Evolutionary conservation across 148 eudicot species (phyloP), one percentile per base, ranked within the genome.

Genomic region (Camellia sinensis): DNA sequence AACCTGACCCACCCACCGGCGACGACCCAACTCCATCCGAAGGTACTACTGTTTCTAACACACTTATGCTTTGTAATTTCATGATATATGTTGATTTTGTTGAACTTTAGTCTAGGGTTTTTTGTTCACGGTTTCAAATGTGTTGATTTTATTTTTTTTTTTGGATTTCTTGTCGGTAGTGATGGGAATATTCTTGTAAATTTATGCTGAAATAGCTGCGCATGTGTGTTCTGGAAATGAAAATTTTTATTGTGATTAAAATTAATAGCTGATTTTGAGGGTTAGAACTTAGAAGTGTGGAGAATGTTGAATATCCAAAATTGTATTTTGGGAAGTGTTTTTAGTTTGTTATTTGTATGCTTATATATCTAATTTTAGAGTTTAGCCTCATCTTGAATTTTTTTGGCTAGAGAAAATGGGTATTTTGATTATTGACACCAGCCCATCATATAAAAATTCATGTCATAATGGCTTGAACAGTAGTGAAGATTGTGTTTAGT

Each of bases 1-100:
- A 77, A 53, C 66, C 86, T 11, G 91, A 85, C n/a, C 85, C 92
- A 11, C 85, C 88, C 21, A 46, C 87, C 0, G 86, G 57, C 4
- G 67, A 88, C 4, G 77, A 71, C 4, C 48, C 85, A 46, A 64
- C 46, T 44, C 70, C 81, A 18, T 17, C 59, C 17, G 80, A 79
- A 57, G 88, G 92, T 91, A 80, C 68, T 91, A 80, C 68, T 7
- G 8, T 60, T 72, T 76, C 18, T 22, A 52, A 22, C 53, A 7
- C 21, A 29, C 2, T 71, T 52, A 7, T 43, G 52, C 15, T 7
- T 4, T 48, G 12, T 37, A 37, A 66, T 5, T 52, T 21, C 48
- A 21, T 4, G 69, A 63, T 53, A 57, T 60, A 10, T 77, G 46
- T 41, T 61, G 7, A 2, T 45, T 13, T 40, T 57, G 9, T 72